Base-by-base conservation (phyloP, 495 filamentous ascomycete genomes). In the Aspergillus steynii region DNA sequence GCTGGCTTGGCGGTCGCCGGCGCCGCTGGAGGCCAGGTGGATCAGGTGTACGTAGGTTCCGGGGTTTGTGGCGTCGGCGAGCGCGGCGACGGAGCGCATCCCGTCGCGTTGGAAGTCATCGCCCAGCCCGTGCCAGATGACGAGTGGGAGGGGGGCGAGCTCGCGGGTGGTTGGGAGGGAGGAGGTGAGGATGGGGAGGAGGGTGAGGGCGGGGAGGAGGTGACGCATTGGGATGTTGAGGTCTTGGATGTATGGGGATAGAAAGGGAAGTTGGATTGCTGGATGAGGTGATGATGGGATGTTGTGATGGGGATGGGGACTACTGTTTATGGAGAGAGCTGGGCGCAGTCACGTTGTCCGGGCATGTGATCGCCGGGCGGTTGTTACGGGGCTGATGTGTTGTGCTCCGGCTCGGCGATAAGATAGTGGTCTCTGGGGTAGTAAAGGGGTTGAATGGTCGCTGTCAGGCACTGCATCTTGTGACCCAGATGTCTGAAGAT, bases 41-140 rank as follows among this genome's bases (percentile, higher is more conserved):
- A 97, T 85, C 63, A 86, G 81, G 81, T 98, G 90, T 10, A 92
- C 86, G 71, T 90, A 86, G 5, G 93, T 97, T 50, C 89, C 90
- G 12, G 92, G 92, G 77, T 96, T 88, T 52, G 84, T 74, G 53
- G 85, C 70, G 45, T 92, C 83, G 57, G 88, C 88, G 49, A 96
- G 81, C 9, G 79, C 70, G 53, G 84, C 91, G 25, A 96, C 80
- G 31, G 75, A 61, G 53, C 79, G 78, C 27, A 97, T 79, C 46
- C 93, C 94, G 4, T 93, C 88, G 53, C 85, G 85, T 47, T 85
- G 81, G 78, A 87, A 96, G 75, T 84, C 78, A 61, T 84, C 82
- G 53, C 87, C 87, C 45, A 90, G 82, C 65, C 91, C 93, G 73
- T 99, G 95, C 95, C 95, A 99, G 69, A 98, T 90, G 14, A 99